phyloP scores from a whole-genome alignment of 139 green algal species.

The Coelastrella sp. region DNA sequence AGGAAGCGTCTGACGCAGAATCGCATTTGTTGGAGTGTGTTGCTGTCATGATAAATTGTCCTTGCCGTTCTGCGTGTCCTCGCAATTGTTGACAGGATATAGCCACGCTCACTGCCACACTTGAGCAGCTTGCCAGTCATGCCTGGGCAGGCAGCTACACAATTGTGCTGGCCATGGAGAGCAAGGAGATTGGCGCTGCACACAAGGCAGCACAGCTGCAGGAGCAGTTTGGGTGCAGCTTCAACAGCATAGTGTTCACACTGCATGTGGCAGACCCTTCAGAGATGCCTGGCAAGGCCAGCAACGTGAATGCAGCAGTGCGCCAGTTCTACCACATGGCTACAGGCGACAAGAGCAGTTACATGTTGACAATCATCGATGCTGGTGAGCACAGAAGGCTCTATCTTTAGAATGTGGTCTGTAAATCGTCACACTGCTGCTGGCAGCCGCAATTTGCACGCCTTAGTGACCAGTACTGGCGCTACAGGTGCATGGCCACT shows the following conservation, averaged over 20 bases:
- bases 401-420: not conserved
- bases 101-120: conserved; percentile 45
- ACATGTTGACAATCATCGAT: conserved; percentile 58
- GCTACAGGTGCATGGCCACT: too few relatives aligned
- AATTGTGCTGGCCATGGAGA: conserved; percentile 59
- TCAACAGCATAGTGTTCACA: conserved; percentile 49
- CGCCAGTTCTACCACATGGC: conserved; percentile 50
- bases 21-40: too few relatives aligned
- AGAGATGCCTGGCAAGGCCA: conserved; percentile 58
- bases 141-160: conserved; percentile 47
- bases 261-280: conserved; percentile 36
- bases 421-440: not conserved
- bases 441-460: too few relatives aligned
- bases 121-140: conserved; percentile 49
- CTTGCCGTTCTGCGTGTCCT: not conserved
- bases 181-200: conserved; percentile 44
- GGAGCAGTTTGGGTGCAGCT: conserved; percentile 48
- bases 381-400: conserved; percentile 36
- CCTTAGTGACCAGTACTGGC: too few relatives aligned
- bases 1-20: not conserved
- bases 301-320: conserved; percentile 57
- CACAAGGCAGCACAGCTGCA: conserved; percentile 50
- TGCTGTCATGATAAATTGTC: not conserved
- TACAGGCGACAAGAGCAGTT: conserved; percentile 8
- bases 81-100: conserved; percentile 20